A percentile compares a stretch with the other conserved stretches of the same genome.
These are phyloP conservation scores for Saxophila tyrrhenica DNA, from an alignment of 495 filamentous ascomycete species.

Conservation along the genomic window DNA sequence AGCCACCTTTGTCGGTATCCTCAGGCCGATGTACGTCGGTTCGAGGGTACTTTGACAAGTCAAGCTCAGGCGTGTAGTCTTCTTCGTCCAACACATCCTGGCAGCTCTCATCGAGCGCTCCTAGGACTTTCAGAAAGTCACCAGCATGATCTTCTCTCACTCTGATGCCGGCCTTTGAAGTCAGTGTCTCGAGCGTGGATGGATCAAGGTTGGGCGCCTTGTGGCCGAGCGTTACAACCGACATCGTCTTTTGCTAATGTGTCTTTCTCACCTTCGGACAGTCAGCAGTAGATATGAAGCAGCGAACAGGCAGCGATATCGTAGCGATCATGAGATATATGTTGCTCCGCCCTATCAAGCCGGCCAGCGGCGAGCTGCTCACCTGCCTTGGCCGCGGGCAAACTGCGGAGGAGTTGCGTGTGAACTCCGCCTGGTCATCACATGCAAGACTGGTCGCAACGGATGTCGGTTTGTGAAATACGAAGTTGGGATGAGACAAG, in stretches of 20 bases:
- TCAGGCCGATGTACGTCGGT: not conserved
- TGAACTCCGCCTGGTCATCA: too few relatives aligned
- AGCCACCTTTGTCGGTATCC: constrained; percentile 11
- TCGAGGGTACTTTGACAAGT: constrained; percentile 6
- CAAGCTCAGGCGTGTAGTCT: constrained; percentile 1
- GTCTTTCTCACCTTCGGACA: too few relatives aligned
- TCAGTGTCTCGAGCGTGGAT: not conserved
- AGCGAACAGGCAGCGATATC: too few relatives aligned
- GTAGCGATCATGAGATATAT: too few relatives aligned
- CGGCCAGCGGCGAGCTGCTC: not conserved
- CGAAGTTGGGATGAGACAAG: too few relatives aligned
- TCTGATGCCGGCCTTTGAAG: not conserved
- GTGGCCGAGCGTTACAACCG: constrained; percentile 5
- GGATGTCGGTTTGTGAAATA: too few relatives aligned
- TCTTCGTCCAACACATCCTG: not conserved
- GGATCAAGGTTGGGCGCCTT: not conserved
- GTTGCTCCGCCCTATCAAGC: too few relatives aligned
- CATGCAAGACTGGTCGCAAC: too few relatives aligned
- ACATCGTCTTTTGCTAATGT: not conserved
- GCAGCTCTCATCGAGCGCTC: constrained; percentile 3
- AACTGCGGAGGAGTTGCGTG: not conserved
- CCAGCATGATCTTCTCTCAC: not conserved
- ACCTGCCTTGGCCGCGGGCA: not conserved
- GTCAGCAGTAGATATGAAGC: too few relatives aligned
- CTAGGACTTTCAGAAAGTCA: constrained; percentile 5